Evolutionary conservation across 2,329 filamentous ascomycete genomes (phyloP).

Genomic region (Xylariaceae sp.): DNA sequence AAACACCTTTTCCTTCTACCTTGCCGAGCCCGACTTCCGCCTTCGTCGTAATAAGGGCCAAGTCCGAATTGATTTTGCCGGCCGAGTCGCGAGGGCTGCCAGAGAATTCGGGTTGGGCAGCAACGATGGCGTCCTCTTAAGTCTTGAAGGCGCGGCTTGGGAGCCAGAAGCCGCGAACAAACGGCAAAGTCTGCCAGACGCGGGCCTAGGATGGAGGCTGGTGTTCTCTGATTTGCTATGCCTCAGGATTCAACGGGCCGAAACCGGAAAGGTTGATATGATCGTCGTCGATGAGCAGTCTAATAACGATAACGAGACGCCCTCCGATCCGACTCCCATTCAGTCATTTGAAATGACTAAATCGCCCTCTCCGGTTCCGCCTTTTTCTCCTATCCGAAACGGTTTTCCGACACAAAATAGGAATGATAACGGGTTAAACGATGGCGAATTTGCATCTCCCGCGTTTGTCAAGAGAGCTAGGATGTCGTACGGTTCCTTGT

Average conservation of each 20-base stretch:
- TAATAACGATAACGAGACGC: conserved; percentile 9
- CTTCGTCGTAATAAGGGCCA: conserved; percentile 74
- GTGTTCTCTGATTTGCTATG: conserved; percentile 49
- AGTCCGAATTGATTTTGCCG: conserved; percentile 71
- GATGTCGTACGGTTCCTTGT: conserved; percentile 63
- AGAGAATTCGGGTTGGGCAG: conserved; percentile 66
- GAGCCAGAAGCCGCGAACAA: conserved; percentile 47
- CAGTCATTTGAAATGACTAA: not conserved
- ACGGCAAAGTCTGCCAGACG: conserved; percentile 44
- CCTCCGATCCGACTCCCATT: not conserved
- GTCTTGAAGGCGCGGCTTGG: conserved; percentile 66
- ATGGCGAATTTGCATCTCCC: conserved; percentile 66
- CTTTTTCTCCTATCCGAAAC: conserved; percentile 3
- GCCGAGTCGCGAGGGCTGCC: conserved; percentile 64
- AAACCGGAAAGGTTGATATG: conserved; percentile 44
- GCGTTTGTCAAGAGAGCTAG: conserved; percentile 72
- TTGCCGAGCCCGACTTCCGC: conserved; percentile 81
- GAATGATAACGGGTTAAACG: conserved; percentile 36
- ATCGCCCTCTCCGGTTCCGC: not conserved
- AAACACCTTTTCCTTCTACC: conserved; percentile 68
- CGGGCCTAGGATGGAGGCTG: conserved; percentile 56
- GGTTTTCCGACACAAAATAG: conserved; percentile 34
- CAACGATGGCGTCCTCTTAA: conserved; percentile 69
- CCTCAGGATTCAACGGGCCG: conserved; percentile 43
- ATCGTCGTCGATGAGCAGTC: conserved; percentile 52